Conservation (phyloP, 495 filamentous ascomycete genomes). For the Aspergillus sparsus region DNA sequence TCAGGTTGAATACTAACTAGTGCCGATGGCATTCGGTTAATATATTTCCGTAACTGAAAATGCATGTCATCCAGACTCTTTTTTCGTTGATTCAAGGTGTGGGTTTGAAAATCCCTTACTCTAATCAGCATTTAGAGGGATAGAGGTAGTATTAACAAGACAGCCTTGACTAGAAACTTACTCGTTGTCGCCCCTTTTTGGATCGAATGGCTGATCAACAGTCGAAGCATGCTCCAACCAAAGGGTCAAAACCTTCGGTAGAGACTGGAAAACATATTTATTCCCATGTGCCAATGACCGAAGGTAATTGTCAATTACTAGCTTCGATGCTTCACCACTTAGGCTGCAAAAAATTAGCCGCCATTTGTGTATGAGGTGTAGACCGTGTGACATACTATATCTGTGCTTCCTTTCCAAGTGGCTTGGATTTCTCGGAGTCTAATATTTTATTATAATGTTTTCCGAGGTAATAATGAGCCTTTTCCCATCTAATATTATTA, state of each 20-base stretch:
- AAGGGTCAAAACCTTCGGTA: conserved; percentile 85
- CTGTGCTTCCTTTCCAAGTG: conserved; percentile 61
- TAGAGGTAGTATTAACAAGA: background rate
- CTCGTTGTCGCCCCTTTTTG: conserved; percentile 63
- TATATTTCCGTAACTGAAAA: conserved; percentile 68
- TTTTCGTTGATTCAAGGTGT: conserved; percentile 57
- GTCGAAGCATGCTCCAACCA: conserved; percentile 90
- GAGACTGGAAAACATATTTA: conserved; percentile 92
- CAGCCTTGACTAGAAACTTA: conserved; percentile 24
- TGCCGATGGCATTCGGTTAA: conserved; percentile 76
- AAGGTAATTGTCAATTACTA: conserved; percentile 91
- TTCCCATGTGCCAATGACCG: conserved; percentile 82
- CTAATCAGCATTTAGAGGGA: conserved; percentile 11
- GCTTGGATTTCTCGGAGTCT: conserved; percentile 80
- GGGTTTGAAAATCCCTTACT: conserved; percentile 55
- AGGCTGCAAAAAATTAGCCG: conserved; percentile 33
- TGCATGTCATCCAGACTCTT: conserved; percentile 72
- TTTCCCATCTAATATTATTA: conserved; percentile 71
- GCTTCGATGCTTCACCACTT: conserved; percentile 79
- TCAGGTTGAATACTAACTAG: conserved; percentile 40
- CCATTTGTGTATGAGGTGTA: background rate
- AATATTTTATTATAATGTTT: conserved; percentile 97
- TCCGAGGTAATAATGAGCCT: conserved; percentile 93
- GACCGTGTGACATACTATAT: conserved; percentile 43
- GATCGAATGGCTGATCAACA: conserved; percentile 65